Percentiles rank a stretch among this genome's conserved stretches.
phyloP scores from a whole-genome alignment of 805 yeast genomes.

The Metschnikowia bowlesiae region DNA sequence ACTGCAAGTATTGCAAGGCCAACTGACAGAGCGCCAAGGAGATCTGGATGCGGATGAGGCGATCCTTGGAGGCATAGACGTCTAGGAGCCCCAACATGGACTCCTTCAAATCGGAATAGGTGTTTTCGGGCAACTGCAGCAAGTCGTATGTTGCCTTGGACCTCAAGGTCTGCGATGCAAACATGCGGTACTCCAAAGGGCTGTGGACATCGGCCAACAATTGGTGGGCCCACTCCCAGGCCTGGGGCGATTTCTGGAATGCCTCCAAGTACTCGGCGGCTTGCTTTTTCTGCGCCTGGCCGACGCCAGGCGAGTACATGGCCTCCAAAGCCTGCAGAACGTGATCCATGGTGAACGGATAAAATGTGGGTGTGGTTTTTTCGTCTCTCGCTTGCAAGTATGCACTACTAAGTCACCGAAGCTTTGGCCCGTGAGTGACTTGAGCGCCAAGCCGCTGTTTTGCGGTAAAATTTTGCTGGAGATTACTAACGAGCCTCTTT shows the following conservation, averaged over 20 bases:
- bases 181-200: conserved; percentile 61
- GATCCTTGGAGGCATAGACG: conserved; percentile 37
- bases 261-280: conserved; percentile 60
- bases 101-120: conserved; percentile 56
- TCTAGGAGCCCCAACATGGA: conserved; percentile 58
- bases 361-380: not conserved
- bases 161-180: conserved; percentile 88
- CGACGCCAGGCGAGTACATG: conserved; percentile 40
- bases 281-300: conserved; percentile 43
- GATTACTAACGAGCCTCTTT: no score
- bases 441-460: no score
- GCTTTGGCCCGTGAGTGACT: no score
- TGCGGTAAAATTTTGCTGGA: no score
- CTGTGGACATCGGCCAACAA: conserved; percentile 38
- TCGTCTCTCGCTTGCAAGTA: not conserved
- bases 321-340: conserved; percentile 28
- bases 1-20: conserved; percentile 68
- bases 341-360: not conserved
- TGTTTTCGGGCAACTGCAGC: conserved; percentile 56
- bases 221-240: conserved; percentile 71
- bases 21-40: conserved; percentile 78
- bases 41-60: conserved; percentile 74
- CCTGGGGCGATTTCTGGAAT: conserved; percentile 77
- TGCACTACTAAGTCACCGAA: not conserved
- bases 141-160: conserved; percentile 83